Conservation (phyloP, 345 rosid genomes). For the Ceriops zippeliana region DNA sequence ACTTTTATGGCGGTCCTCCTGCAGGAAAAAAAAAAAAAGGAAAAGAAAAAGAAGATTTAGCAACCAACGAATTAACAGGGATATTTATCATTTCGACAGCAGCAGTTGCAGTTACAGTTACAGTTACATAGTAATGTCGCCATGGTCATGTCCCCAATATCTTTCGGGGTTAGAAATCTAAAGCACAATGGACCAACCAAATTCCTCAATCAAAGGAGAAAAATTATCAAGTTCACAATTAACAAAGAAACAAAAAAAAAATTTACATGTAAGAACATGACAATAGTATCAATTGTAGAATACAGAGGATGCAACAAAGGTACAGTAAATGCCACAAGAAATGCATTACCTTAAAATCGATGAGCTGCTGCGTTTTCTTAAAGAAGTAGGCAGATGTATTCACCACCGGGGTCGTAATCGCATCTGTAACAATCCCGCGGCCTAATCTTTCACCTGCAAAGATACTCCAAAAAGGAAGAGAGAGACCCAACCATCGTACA, state of each 20-base stretch:
- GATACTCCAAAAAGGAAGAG: conserved; percentile 2
- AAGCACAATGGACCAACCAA: too few relatives aligned
- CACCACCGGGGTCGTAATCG: conserved; percentile 92
- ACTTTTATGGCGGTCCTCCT: conserved; percentile 84
- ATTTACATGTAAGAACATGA: too few relatives aligned
- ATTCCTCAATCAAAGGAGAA: too few relatives aligned
- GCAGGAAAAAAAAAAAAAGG: conserved; percentile 10
- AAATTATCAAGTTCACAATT: too few relatives aligned
- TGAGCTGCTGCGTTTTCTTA: conserved; percentile 76
- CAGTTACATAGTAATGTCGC: too few relatives aligned
- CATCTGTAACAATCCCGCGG: conserved; percentile 94
- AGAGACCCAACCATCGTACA: conserved; percentile 2
- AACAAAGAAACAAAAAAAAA: too few relatives aligned
- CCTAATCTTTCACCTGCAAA: conserved; percentile 84
- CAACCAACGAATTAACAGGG: not conserved
- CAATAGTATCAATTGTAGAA: too few relatives aligned
- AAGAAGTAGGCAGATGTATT: conserved; percentile 92
- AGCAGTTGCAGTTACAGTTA: too few relatives aligned
- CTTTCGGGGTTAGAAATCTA: too few relatives aligned
- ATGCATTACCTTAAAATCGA: conserved; percentile 79
- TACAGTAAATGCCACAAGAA: not conserved
- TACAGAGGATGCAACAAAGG: too few relatives aligned
- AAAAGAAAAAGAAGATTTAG: not conserved
- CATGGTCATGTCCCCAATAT: too few relatives aligned
- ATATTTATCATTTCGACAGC: too few relatives aligned